A percentile compares a stretch with the other conserved stretches of the same genome.
Conservation (phyloP, 2,329 filamentous ascomycete genomes). For the Periglandula ipomoeae region DNA sequence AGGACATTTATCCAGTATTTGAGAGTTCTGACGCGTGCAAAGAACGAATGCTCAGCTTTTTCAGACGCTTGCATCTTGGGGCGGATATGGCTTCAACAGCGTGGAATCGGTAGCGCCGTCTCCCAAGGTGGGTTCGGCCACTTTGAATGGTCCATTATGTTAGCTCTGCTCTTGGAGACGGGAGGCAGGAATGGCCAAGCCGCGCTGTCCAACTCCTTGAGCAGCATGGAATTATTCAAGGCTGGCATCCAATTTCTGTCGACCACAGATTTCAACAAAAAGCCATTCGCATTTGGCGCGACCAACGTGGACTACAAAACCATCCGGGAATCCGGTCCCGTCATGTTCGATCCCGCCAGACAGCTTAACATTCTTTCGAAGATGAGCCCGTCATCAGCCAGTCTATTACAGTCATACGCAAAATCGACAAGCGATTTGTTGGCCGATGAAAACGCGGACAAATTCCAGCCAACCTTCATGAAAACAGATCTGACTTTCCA, state of each 20-base stretch:
- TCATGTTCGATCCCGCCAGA: constrained; percentile 68
- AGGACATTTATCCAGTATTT: constrained; percentile 65
- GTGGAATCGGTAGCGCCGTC: constrained; percentile 65
- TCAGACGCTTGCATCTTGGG: constrained; percentile 80
- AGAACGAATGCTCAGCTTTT: constrained; percentile 63
- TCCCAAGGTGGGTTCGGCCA: constrained; percentile 78
- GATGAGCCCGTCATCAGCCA: constrained; percentile 80
- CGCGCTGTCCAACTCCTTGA: constrained; percentile 70
- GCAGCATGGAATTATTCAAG: constrained; percentile 90
- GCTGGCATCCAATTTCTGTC: constrained; percentile 82
- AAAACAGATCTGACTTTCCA: constrained; percentile 46
- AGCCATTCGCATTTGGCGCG: constrained; percentile 46
- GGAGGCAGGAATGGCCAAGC: constrained; percentile 63
- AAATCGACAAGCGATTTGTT: constrained; percentile 65
- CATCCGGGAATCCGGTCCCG: constrained; percentile 44
- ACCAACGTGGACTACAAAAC: constrained; percentile 22
- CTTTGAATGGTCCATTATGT: constrained; percentile 80
- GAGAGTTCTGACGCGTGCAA: constrained; percentile 61
- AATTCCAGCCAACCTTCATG: constrained; percentile 74
- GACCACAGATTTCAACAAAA: constrained; percentile 60
- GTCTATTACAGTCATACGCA: constrained; percentile 64
- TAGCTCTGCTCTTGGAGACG: constrained; percentile 72
- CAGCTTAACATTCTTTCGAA: constrained; percentile 81
- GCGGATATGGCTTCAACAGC: constrained; percentile 79
- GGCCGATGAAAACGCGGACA: constrained; percentile 63